phyloP scores from a whole-genome alignment of 768 basidiomycete species.

The Pseudohyphozyma bogoriensis region DNA sequence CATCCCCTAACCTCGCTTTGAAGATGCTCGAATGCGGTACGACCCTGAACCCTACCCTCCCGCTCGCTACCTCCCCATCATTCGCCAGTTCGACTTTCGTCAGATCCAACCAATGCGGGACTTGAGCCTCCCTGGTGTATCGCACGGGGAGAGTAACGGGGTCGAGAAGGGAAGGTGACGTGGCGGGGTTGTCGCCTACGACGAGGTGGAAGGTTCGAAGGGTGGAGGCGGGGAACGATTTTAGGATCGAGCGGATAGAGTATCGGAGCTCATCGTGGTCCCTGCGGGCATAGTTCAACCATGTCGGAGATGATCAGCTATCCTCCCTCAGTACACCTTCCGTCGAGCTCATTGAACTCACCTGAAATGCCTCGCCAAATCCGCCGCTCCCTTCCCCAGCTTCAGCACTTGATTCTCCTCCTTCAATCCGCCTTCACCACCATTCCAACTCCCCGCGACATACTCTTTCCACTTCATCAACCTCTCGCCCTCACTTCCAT shows the following conservation, averaged over 20 bases:
- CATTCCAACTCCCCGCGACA: background rate
- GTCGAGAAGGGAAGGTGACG: background rate
- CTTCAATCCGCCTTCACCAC: background rate
- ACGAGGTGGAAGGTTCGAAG: constrained; percentile 26
- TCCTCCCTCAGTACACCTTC: no score
- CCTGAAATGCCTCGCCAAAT: constrained; percentile 14
- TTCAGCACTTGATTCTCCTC: background rate
- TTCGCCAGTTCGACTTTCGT: background rate
- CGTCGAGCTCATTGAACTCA: background rate
- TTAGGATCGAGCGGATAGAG: constrained; percentile 31
- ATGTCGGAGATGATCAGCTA: background rate
- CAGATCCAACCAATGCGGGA: constrained; percentile 41
- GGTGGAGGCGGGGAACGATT: background rate
- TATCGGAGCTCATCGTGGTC: constrained; percentile 34
- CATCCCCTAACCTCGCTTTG: no score
- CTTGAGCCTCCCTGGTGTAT: constrained; percentile 32
- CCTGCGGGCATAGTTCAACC: no score
- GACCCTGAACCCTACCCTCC: background rate
- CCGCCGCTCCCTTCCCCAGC: no score
- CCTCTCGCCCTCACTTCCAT: constrained; percentile 25
- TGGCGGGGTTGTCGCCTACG: constrained; percentile 15
- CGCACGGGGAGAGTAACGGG: background rate
- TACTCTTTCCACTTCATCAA: constrained; percentile 11
- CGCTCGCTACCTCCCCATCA: background rate
- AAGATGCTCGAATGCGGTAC: no score